phyloP scores from a whole-genome alignment of 306 rosid genomes.

The Fragaria ananassa region DNA sequence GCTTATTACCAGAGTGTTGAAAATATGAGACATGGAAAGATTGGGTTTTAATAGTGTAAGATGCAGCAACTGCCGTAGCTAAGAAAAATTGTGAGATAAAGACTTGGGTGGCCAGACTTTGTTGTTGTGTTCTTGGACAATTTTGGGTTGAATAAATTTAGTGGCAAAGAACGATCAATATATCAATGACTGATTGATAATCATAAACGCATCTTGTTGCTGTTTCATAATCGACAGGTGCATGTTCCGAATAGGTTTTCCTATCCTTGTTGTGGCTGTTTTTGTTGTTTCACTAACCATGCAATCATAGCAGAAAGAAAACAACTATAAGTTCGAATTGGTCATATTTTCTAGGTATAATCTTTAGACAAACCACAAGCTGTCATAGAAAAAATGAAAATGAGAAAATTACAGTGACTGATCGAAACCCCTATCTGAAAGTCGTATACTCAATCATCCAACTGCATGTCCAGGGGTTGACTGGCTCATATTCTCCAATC shows the following conservation, averaged over 20 bases:
- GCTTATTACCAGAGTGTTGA: background rate
- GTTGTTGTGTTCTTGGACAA: background rate
- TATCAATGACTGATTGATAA: too few species aligned
- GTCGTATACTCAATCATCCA: background rate
- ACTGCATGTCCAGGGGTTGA: background rate
- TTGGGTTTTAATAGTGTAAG: background rate
- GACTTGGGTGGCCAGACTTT: background rate
- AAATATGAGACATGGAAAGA: background rate
- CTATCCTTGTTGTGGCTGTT: too few species aligned
- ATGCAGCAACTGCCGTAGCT: background rate
- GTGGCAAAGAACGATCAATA: too few species aligned
- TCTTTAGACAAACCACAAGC: background rate
- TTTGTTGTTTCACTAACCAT: background rate
- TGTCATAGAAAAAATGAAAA: background rate
- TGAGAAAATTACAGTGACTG: background rate
- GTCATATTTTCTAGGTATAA: too few species aligned
- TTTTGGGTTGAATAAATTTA: too few species aligned
- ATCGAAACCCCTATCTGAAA: background rate
- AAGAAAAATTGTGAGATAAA: background rate
- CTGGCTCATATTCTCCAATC: background rate
- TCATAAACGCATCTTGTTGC: background rate
- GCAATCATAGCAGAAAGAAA: background rate
- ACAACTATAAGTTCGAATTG: background rate
- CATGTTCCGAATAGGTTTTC: background rate
- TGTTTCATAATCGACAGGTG: background rate